Percentiles rank a stretch among this genome's conserved stretches.
phyloP scores from a whole-genome alignment of 768 basidiomycete genomes.

The Pleurotus sapidus region DNA sequence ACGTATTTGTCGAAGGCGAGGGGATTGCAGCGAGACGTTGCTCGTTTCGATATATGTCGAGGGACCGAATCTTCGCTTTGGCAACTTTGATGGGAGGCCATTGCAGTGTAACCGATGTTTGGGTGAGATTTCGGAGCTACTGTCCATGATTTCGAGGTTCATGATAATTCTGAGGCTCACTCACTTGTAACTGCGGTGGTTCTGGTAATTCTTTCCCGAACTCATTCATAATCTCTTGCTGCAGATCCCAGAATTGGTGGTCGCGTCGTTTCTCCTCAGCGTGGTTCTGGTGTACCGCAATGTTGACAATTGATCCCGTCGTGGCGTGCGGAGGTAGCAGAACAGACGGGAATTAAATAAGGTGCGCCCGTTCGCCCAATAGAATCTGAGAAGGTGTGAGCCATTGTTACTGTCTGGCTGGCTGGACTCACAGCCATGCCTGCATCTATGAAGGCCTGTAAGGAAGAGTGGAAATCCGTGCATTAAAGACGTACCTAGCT shows the following conservation, averaged over 20 bases:
- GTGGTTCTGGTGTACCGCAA: conserved; percentile 87
- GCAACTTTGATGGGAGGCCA: conserved; percentile 89
- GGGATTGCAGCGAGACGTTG: conserved; percentile 86
- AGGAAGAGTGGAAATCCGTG: background rate
- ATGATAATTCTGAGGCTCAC: conserved; percentile 14
- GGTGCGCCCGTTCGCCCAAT: conserved; percentile 89
- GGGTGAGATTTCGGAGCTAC: conserved; percentile 89
- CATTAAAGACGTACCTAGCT: conserved; percentile 67
- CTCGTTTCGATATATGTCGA: conserved; percentile 92
- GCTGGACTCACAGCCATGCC: conserved; percentile 78
- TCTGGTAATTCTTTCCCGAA: conserved; percentile 71
- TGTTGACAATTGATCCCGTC: conserved; percentile 95
- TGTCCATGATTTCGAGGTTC: background rate
- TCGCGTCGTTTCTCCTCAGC: conserved; percentile 82
- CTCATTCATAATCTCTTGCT: conserved; percentile 71
- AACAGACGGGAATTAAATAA: conserved; percentile 97
- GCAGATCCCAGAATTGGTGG: conserved; percentile 80
- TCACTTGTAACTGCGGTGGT: conserved; percentile 71
- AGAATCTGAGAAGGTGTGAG: conserved; percentile 59
- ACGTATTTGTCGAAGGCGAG: conserved; percentile 78
- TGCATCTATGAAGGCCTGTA: conserved; percentile 53
- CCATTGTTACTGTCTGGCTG: background rate
- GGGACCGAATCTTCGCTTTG: conserved; percentile 77
- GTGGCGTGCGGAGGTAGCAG: conserved; percentile 90
- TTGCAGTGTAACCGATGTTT: conserved; percentile 95